A percentile compares a stretch with the other conserved stretches of the same genome.
Evolutionary conservation across 2,329 filamentous ascomycete species (phyloP).

Genomic region (Chaetothyriales sp.): DNA sequence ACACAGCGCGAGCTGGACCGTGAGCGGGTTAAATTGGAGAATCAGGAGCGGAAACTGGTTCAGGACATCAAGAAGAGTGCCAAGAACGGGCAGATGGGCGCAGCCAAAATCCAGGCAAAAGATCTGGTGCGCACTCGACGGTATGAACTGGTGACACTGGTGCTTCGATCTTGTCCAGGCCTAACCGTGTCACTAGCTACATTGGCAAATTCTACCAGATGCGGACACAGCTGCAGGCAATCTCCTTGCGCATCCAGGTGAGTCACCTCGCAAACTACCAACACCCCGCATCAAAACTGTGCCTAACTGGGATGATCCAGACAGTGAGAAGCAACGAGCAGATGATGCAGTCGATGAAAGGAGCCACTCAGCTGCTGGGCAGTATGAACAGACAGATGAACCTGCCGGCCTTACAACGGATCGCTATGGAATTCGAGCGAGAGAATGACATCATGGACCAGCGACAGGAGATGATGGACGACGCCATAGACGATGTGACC

Average conservation of each 20-base stretch:
- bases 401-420: slow-evolving; percentile 80
- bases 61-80: slow-evolving; percentile 96
- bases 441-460: slow-evolving; percentile 99
- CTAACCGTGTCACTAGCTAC: slow-evolving; percentile 21
- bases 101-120: slow-evolving; percentile 95
- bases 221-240: slow-evolving; percentile 92
- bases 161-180: not conserved
- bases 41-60: slow-evolving; percentile 95
- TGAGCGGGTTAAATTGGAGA: slow-evolving; percentile 87
- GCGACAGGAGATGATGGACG: slow-evolving; percentile 98
- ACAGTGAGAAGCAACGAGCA: slow-evolving; percentile 97
- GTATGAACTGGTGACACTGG: slow-evolving; percentile 16
- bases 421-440: slow-evolving; percentile 97
- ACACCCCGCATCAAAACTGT: not conserved
- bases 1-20: slow-evolving; percentile 92
- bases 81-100: slow-evolving; percentile 96
- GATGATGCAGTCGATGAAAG: slow-evolving; percentile 99
- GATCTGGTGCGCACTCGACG: slow-evolving; percentile 82
- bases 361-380: slow-evolving; percentile 76
- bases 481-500: slow-evolving; percentile 92
- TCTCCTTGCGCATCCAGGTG: slow-evolving; percentile 85
- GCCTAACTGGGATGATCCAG: slow-evolving; percentile 30
- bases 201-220: slow-evolving; percentile 98
- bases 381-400: slow-evolving; percentile 99
- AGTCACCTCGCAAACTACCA: slow-evolving; percentile 7